phyloP scores from a whole-genome alignment of 495 filamentous ascomycete species.

The Aspergillus campestris region DNA sequence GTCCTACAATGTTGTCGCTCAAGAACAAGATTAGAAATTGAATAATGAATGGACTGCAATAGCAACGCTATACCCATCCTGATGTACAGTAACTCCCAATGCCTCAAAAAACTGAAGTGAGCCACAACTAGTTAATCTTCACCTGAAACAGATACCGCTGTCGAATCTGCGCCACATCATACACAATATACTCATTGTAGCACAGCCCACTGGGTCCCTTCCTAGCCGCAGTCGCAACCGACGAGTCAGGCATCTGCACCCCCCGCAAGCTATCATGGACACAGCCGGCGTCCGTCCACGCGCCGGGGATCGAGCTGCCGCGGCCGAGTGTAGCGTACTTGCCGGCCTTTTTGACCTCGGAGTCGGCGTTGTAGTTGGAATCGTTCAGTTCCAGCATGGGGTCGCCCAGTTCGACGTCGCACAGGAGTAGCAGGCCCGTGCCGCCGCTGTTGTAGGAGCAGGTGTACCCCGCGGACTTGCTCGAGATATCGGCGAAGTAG shows the following conservation, averaged over 20 bases:
- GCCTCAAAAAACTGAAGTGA: too few species aligned
- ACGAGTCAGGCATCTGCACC: slow-evolving; percentile 48
- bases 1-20: too few species aligned
- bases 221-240: not conserved
- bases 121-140: slow-evolving; percentile 14
- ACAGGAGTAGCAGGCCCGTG: slow-evolving; percentile 61
- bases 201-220: not conserved
- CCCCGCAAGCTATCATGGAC: slow-evolving; percentile 56
- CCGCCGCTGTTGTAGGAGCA: slow-evolving; percentile 42
- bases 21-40: too few species aligned
- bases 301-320: slow-evolving; percentile 49
- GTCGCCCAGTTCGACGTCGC: slow-evolving; percentile 69
- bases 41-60: too few species aligned
- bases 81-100: too few species aligned
- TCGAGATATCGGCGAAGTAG: slow-evolving; percentile 77
- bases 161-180: slow-evolving; percentile 69
- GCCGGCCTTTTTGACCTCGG: slow-evolving; percentile 49
- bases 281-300: slow-evolving; percentile 68
- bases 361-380: slow-evolving; percentile 51
- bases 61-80: too few species aligned
- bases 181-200: slow-evolving; percentile 62
- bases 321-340: slow-evolving; percentile 59
- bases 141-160: slow-evolving; percentile 71
- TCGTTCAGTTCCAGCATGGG: slow-evolving; percentile 52
- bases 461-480: slow-evolving; percentile 76